Percentiles rank a stretch among this genome's conserved stretches.
phyloP scores from a whole-genome alignment of 1,139 yeast species.

The Pichia sp. region DNA sequence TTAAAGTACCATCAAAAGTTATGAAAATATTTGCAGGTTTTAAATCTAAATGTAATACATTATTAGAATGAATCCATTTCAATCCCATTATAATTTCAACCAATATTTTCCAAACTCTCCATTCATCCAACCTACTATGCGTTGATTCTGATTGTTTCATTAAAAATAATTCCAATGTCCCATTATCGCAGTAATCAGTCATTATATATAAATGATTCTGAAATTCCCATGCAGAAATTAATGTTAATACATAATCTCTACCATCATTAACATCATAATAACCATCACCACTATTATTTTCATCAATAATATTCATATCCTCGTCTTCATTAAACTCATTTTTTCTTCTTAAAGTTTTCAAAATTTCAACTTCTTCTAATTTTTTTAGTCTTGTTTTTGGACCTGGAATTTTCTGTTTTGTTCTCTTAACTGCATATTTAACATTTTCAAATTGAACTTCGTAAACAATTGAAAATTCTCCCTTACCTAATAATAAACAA shows the following conservation, averaged over 20 bases:
- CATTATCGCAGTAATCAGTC: conserved; percentile 95
- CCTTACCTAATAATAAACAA: conserved; percentile 68
- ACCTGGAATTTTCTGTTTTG: conserved; percentile 52
- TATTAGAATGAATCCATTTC: conserved; percentile 68
- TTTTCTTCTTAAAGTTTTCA: conserved; percentile 35
- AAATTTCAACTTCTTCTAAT: conserved; percentile 51
- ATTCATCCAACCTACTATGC: conserved; percentile 71
- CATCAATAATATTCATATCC: not conserved
- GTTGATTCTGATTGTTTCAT: conserved; percentile 70
- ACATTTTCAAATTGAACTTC: conserved; percentile 61
- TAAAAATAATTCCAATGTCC: conserved; percentile 75
- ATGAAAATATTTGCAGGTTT: conserved; percentile 94
- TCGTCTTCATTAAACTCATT: conserved; percentile 1
- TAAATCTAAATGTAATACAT: conserved; percentile 76
- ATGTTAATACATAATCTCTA: conserved; percentile 70
- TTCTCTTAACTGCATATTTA: conserved; percentile 80
- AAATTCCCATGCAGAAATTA: conserved; percentile 83
- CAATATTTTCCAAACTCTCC: conserved; percentile 95
- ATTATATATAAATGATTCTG: conserved; percentile 74
- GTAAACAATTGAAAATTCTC: conserved; percentile 86
- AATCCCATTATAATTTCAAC: conserved; percentile 77
- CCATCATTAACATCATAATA: conserved; percentile 33
- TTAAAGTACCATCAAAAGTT: conserved; percentile 87
- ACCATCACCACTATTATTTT: not conserved
- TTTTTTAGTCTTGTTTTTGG: conserved; percentile 45